Evolutionary conservation across 257 asterid species (phyloP), one percentile per base, ranked within the genome.

Genomic region (Lycium barbarum): DNA sequence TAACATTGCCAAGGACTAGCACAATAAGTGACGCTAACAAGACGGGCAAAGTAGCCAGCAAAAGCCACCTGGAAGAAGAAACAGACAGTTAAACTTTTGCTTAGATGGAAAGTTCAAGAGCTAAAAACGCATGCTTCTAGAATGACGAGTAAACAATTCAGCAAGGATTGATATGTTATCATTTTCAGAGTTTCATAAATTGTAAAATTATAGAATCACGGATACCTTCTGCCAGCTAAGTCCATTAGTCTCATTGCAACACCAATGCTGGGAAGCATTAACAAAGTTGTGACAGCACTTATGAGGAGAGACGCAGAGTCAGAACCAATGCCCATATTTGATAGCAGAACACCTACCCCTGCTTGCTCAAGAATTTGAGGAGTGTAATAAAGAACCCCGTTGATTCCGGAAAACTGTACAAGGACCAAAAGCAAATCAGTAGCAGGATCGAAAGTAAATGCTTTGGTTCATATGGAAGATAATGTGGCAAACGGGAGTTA

Each of bases 331-430:
- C 99, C 99, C 83, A 95, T 73, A 85, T 92, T 91, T 9, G 98
- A 86, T 18, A 96, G 90, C 67, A 96, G 95, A 85, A 92, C 86
- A 62, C 98, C 98, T n/a, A 96, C 99, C 1, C 99, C 99, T 0
- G 99, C 99, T 93, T 94, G 97, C 87, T 94, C 93, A 82, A 96
- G 98, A 84, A 96, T 96, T 95, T 96, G 98, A 87, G 99, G 99
- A 58, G 99, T 95, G 91, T 96, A 96, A 91, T 95, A 95, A 12
- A 96, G 95, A 83, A 96, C 98, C 33, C 99, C 99, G 17, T 93
- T 96, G 54, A 96, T 96, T 49, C 99, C 99, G 12, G 98, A 92
- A 86, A 96, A 96, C 99, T 96, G 91, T 40, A 63, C 11, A 83
- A 82, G 65, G 65, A 18, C 35, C 43, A 15, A 59, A 68, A 40